phyloP scores from a whole-genome alignment of 2,329 filamentous ascomycete genomes.

The Gaeumannomyces tritici region DNA sequence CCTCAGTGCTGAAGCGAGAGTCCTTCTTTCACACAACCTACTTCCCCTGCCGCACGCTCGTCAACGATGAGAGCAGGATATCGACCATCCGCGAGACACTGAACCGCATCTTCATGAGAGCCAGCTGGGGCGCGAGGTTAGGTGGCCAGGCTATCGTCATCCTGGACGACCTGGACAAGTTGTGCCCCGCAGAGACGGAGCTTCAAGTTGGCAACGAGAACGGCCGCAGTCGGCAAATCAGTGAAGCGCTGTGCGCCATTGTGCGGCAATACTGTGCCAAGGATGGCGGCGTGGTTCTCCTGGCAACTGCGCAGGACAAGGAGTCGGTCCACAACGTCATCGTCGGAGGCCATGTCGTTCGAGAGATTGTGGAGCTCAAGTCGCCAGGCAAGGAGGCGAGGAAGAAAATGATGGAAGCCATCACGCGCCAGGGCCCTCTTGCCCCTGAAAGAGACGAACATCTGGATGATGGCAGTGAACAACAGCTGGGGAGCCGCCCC shows the following conservation, averaged over 20 bases:
- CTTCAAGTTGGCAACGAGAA: constrained; percentile 91
- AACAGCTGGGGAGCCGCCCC: constrained; percentile 36
- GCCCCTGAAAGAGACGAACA: constrained; percentile 17
- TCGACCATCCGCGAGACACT: constrained; percentile 87
- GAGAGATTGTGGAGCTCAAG: constrained; percentile 82
- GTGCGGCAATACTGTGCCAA: constrained; percentile 75
- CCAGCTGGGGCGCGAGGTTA: constrained; percentile 81
- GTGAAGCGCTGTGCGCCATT: constrained; percentile 76
- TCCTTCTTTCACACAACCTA: constrained; percentile 76
- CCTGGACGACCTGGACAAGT: constrained; percentile 83
- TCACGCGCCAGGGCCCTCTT: constrained; percentile 50
- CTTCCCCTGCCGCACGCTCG: constrained; percentile 75
- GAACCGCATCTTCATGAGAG: constrained; percentile 73
- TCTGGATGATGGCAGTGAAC: constrained; percentile 16
- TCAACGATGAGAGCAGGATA: constrained; percentile 84
- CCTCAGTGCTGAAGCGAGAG: constrained; percentile 61
- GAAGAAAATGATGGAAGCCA: constrained; percentile 70
- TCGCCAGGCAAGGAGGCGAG: constrained; percentile 89
- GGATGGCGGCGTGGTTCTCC: constrained; percentile 71
- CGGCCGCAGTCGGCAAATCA: constrained; percentile 81
- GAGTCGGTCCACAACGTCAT: constrained; percentile 86
- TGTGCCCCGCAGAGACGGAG: constrained; percentile 91
- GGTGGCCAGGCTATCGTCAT: constrained; percentile 79
- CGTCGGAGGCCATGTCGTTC: constrained; percentile 82
- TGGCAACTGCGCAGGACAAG: constrained; percentile 88